phyloP scores from a whole-genome alignment of 495 filamentous ascomycete species.

The Hyaloscypha bicolor region DNA sequence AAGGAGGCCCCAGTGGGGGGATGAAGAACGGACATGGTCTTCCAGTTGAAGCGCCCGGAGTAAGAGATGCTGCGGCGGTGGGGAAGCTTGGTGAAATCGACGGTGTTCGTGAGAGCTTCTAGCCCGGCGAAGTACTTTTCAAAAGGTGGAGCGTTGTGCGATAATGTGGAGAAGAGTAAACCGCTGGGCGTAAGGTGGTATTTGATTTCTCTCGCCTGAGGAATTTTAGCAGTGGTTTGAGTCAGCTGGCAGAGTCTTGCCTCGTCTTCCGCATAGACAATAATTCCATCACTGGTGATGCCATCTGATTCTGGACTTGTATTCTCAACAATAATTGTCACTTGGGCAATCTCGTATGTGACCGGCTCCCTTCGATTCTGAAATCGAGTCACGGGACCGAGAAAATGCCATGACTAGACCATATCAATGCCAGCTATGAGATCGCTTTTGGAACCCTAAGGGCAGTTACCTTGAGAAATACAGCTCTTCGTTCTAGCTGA shows the following conservation, averaged over 20 bases:
- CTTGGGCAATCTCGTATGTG: constrained; percentile 58
- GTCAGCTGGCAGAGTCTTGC: constrained; percentile 22
- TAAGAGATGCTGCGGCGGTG: constrained; percentile 59
- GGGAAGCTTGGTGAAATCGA: constrained; percentile 60
- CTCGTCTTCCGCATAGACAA: constrained; percentile 40
- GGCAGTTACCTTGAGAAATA: constrained; percentile 60
- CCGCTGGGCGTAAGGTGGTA: constrained; percentile 55
- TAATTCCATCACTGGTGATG: constrained; percentile 40
- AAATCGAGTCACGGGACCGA: constrained; percentile 63
- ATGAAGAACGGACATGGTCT: constrained; percentile 52
- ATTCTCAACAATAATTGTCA: constrained; percentile 48
- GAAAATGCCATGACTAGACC: constrained; percentile 59
- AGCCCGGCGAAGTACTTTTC: constrained; percentile 58
- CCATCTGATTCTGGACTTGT: constrained; percentile 36
- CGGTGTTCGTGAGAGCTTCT: constrained; percentile 50
- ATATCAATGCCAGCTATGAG: constrained; percentile 36
- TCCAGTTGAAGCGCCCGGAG: constrained; percentile 64
- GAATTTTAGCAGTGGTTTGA: constrained; percentile 17
- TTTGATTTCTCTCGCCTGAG: constrained; percentile 23
- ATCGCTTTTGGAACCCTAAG: constrained; percentile 51
- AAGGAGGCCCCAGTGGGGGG: background rate
- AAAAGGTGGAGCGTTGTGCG: constrained; percentile 52
- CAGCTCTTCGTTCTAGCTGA: constrained; percentile 56
- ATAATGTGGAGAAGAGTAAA: constrained; percentile 56
- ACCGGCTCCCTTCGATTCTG: constrained; percentile 46